Evolutionary conservation across 306 rosid genomes (phyloP).

Genomic region (Cajanus cajan): DNA sequence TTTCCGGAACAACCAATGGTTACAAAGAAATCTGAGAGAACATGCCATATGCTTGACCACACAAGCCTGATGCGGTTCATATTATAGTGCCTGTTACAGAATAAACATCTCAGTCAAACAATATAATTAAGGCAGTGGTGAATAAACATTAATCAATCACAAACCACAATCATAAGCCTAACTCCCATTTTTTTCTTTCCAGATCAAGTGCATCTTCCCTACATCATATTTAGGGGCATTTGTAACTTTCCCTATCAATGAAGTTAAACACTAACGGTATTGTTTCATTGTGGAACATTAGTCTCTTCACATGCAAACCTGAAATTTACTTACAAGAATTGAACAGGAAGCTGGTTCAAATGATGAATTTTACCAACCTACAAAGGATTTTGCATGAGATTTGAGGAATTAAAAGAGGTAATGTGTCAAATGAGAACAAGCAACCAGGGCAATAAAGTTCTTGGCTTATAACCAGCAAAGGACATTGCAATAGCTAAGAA

Average conservation of each 20-base stretch:
- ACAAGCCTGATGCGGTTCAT: constrained; percentile 99
- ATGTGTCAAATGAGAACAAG: constrained; percentile 19
- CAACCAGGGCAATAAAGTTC: not conserved
- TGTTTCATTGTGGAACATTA: not conserved
- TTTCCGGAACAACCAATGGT: constrained; percentile 96
- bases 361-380: constrained; percentile 14
- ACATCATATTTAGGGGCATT: constrained; percentile 14
- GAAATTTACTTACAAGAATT: not conserved
- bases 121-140: constrained; percentile 8
- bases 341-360: not conserved
- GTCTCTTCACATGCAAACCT: constrained; percentile 6
- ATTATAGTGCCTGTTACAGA: constrained; percentile 83
- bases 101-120: constrained; percentile 43
- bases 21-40: constrained; percentile 98
- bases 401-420: not conserved
- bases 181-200: not conserved
- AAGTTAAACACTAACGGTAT: not conserved
- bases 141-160: constrained; percentile 7
- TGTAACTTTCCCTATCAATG: constrained; percentile 1
- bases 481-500: constrained; percentile 1
- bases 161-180: constrained; percentile 17
- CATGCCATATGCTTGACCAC: constrained; percentile 99
- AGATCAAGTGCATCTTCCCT: constrained; percentile 20
- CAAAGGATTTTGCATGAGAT: constrained; percentile 6
- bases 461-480: not conserved